Base-by-base conservation (phyloP, 169 alveolate species). In the Plasmodium gaboni region DNA sequence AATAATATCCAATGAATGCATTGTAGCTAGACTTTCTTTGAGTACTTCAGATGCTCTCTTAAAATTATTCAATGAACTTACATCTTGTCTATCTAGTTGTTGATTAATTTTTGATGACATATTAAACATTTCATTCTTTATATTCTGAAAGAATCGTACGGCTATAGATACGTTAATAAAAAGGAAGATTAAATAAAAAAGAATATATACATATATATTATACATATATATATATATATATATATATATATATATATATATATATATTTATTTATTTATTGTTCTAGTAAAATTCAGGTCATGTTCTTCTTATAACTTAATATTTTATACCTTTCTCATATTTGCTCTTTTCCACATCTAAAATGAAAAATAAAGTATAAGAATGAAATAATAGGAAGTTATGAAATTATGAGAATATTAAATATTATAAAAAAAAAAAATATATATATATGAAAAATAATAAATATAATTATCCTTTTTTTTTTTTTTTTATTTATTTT, bases 301-400 rank as follows among this genome's bases (percentile, higher is more conserved):
- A 5, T n/a, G 50, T 38, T 28, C 19, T 24, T 2, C n/a, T 24
- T 65, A 32, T 32, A 32, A 32, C 44, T 32, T 32, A 32, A 32
- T 32, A 19, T 1, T 26, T 71, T 64, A 63, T 76, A 76, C 88
- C 88, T 55, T 63, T 76, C 13, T 76, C 76, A 55, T 63, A 76
- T 76, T 76, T 76, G 42, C 88, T 64, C 24, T 51, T 76, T 26
- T 76, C 88, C 6, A 76, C 88, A 48, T 76, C 88, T 76, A 26
- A 13, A 44, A n/a, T 50, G 1, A 38, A 53, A 53, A 26, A n/a
- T 4, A 38, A n/a, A 24, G 53, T 22, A 15, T 4, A 42, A 59
- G 26, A 6, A 13, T 44, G 7, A 44, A 32, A 44, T 51, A 42
- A 17, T 67, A 8, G 42, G 7, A 65, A 65, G 42, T 5, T 6